Conservation (phyloP, 495 filamentous ascomycete species). For the Annulohypoxylon stygium region DNA sequence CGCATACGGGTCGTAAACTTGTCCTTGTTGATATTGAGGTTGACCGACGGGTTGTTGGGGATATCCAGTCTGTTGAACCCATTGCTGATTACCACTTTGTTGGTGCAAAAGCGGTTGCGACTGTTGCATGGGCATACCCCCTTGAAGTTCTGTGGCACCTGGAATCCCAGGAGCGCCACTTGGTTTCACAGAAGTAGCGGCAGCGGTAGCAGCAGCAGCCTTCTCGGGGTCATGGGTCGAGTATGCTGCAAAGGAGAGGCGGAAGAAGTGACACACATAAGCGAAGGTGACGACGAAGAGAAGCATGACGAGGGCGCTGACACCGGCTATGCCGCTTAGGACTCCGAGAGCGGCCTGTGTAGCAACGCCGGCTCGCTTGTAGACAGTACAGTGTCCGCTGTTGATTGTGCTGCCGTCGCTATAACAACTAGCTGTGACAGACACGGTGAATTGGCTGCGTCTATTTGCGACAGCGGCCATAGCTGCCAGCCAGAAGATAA, state of each 20-base stretch:
- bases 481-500: conserved; percentile 62
- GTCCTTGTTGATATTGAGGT: conserved; percentile 37
- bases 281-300: conserved; percentile 61
- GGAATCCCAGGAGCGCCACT: conserved; percentile 6
- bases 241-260: conserved; percentile 49
- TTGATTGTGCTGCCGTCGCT: conserved; percentile 56
- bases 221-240: conserved; percentile 53
- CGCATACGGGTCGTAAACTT: conserved; percentile 43
- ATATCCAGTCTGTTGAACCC: conserved; percentile 44
- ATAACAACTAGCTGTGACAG: conserved; percentile 53
- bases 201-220: conserved; percentile 38
- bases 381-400: conserved; percentile 53
- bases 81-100: conserved; percentile 41
- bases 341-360: conserved; percentile 45
- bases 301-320: conserved; percentile 59
- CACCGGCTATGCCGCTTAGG: conserved; percentile 58
- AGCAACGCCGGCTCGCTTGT: conserved; percentile 47
- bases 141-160: conserved; percentile 37
- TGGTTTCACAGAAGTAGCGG: conserved; percentile 29
- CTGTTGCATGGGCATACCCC: conserved; percentile 40
- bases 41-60: conserved; percentile 39
- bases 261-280: conserved; percentile 59
- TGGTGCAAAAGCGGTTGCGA: conserved; percentile 46
- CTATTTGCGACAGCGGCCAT: conserved; percentile 59
- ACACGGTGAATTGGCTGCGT: conserved; percentile 53